phyloP scores from a whole-genome alignment of 2,329 filamentous ascomycete genomes.

The Venturiaceae sp. region DNA sequence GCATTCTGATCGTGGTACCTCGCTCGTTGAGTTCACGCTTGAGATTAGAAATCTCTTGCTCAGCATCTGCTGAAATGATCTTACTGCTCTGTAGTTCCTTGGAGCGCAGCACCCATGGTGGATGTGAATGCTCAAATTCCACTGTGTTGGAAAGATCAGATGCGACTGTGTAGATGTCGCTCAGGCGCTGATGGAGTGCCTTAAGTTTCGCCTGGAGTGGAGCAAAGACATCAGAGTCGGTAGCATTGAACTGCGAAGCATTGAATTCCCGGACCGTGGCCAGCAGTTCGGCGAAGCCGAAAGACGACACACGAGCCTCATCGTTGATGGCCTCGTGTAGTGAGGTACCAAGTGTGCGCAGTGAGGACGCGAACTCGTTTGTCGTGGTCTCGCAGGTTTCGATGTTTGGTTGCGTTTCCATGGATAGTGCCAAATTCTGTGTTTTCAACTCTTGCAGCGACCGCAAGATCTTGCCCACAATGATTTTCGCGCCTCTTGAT shows the following conservation, averaged over 20 bases:
- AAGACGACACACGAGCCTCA: conserved; percentile 59
- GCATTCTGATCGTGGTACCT: conserved; percentile 39
- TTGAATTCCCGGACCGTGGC: conserved; percentile 47
- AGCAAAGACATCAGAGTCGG: conserved; percentile 60
- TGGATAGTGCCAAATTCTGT: conserved; percentile 62
- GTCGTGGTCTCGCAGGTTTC: conserved; percentile 58
- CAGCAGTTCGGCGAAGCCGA: conserved; percentile 58
- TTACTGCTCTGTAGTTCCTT: conserved; percentile 76
- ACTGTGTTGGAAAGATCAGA: conserved; percentile 32
- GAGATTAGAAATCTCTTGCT: conserved; percentile 73
- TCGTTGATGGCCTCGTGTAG: conserved; percentile 60
- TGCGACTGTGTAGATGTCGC: conserved; percentile 58
- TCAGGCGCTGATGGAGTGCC: conserved; percentile 51
- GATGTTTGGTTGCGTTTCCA: conserved; percentile 59
- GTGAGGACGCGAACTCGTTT: conserved; percentile 54
- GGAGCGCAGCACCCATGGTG: conserved; percentile 77
- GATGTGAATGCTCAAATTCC: conserved; percentile 57
- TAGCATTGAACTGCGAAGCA: conserved; percentile 37
- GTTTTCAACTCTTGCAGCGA: conserved; percentile 68
- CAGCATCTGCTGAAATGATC: conserved; percentile 68
- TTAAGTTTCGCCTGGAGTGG: conserved; percentile 60
- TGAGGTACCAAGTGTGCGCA: conserved; percentile 56
- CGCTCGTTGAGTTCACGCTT: conserved; percentile 74
- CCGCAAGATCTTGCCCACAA: conserved; percentile 67
- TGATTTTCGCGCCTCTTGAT: conserved; percentile 73